Base-by-base conservation (phyloP, 1,139 yeast genomes). In the Diutina sp. region DNA sequence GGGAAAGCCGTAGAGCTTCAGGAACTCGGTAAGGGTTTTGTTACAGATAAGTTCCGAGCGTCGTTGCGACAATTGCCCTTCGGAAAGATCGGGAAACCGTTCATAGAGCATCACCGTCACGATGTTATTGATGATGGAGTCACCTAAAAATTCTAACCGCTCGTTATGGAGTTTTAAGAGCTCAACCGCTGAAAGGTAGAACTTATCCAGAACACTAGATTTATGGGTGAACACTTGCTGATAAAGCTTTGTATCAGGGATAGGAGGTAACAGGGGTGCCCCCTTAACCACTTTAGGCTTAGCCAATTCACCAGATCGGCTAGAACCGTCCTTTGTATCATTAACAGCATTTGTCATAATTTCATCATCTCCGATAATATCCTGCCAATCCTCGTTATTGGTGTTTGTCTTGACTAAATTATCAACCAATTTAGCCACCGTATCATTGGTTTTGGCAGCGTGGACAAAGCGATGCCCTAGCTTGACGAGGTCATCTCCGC, bases 101-200 rank as follows among this genome's bases (percentile, higher is more conserved):
- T 79, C 75, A 64, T 78, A 90, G 21, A 90, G 75, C 55, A 90
- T 76, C 60, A 81, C 73, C 0, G 97, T 86, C 55, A 88, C 84
- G 53, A 86, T 74, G 59, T 81, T 81, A 65, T 90, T 89, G 61
- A 93, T 73, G 21, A 90, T 82, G 0, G 98, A 85, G 70, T 95
- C 99, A 25, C 99, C 99, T 51, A 90, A 72, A 66, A 90, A 95
- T 70, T 95, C 99, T 47, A 93, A 74, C 56, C 99, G 77, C 72
- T 95, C 99, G 68, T 93, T 90, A 65, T 90, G 93, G 2, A 83
- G 72, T 55, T 78, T 74, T 30, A 86, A 73, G 57, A 81, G 73
- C 60, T 87, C 93, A 1, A 73, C 69, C 56, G 77, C 80, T 11
- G 80, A 73, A 56, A 86, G 68, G 63, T 82, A 82, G 8, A 80